Evolutionary conservation across 768 basidiomycete species (phyloP).

Genomic region (Hygrocybe punicea): DNA sequence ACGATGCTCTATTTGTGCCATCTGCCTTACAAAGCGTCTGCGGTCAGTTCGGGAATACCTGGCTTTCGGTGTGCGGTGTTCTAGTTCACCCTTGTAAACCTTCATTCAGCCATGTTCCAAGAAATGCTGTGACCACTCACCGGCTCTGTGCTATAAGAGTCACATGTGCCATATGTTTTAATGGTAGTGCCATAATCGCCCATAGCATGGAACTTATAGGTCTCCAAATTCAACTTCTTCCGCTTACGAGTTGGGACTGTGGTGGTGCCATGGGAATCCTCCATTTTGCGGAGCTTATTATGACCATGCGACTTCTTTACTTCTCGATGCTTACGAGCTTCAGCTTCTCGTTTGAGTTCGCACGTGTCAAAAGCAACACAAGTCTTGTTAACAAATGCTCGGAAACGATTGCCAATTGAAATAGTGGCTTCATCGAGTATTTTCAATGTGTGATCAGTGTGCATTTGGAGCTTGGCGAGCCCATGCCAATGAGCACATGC

Average conservation of each 20-base stretch:
- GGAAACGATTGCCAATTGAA: slow-evolving; percentile 1
- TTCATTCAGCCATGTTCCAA: not conserved
- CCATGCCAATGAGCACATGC: no score
- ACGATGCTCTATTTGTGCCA: slow-evolving; percentile 11
- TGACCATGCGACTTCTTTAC: no score
- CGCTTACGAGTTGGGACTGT: not conserved
- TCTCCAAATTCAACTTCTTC: slow-evolving; percentile 1
- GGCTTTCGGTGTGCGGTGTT: slow-evolving; percentile 13
- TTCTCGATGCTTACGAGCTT: no score
- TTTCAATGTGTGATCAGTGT: slow-evolving; percentile 12
- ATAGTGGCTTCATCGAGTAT: slow-evolving; percentile 10
- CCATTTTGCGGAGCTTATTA: no score
- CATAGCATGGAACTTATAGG: slow-evolving; percentile 8
- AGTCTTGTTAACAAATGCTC: slow-evolving; percentile 15
- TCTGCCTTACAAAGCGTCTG: slow-evolving; percentile 9
- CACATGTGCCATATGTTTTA: not conserved
- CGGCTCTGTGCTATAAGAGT: slow-evolving; percentile 6
- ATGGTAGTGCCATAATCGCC: slow-evolving; percentile 7
- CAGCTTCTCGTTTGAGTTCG: slow-evolving; percentile 20
- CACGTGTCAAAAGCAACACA: slow-evolving; percentile 14
- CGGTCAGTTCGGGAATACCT: slow-evolving; percentile 10
- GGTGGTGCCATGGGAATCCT: no score
- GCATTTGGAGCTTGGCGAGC: slow-evolving; percentile 21
- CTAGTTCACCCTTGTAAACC: slow-evolving; percentile 11
- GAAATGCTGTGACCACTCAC: not conserved